These are phyloP conservation scores for Paspalum vaginatum DNA, from an alignment of 176 grass and related monocot species.

Conservation along the genomic window DNA sequence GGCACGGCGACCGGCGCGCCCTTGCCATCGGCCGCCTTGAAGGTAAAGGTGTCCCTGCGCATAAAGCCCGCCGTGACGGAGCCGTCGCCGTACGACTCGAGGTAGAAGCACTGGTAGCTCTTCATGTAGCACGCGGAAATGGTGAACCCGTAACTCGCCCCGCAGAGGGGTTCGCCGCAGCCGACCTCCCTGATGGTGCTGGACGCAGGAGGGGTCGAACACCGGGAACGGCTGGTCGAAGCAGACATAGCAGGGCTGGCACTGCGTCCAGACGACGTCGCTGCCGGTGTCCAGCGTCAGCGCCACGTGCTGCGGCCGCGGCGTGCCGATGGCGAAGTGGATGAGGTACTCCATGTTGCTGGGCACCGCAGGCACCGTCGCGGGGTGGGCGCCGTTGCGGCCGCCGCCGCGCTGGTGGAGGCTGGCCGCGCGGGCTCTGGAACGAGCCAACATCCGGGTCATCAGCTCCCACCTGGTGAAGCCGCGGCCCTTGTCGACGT, in stretches of 20 bases:
- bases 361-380: background rate
- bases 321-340: constrained; percentile 59
- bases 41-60: constrained; percentile 55
- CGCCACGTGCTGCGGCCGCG: constrained; percentile 34
- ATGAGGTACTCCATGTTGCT: constrained; percentile 54
- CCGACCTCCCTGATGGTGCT: background rate
- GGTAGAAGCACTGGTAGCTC: constrained; percentile 35
- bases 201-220: constrained; percentile 45
- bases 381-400: background rate
- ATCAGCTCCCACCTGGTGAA: constrained; percentile 58
- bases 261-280: constrained; percentile 89
- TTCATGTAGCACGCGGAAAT: background rate
- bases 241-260: constrained; percentile 48
- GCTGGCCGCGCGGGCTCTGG: constrained; percentile 29
- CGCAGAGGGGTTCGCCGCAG: constrained; percentile 43
- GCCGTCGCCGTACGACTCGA: constrained; percentile 39
- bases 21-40: constrained; percentile 10
- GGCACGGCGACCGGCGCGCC: background rate
- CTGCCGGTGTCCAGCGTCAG: constrained; percentile 73
- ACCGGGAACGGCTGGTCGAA: constrained; percentile 44
- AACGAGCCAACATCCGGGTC: constrained; percentile 38
- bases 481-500: constrained; percentile 54
- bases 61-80: constrained; percentile 45
- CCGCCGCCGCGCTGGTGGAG: background rate
- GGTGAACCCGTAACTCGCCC: background rate